A percentile compares a stretch with the other conserved stretches of the same genome.
Conservation (phyloP, 768 basidiomycete species). For the Agrocybe praecox region DNA sequence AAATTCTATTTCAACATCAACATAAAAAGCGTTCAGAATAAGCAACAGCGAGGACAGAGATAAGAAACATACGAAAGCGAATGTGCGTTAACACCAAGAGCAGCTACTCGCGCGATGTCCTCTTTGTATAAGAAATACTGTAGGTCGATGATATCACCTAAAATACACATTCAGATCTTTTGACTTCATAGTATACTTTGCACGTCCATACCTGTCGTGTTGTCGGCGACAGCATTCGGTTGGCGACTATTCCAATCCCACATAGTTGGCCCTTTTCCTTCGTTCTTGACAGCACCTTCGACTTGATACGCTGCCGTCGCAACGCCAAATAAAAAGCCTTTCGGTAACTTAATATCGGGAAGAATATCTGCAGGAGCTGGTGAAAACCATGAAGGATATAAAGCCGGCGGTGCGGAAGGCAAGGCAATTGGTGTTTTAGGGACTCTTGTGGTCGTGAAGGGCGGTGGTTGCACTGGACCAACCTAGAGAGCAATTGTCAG, state of each 20-base stretch:
- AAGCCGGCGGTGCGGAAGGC: slow-evolving; percentile 44
- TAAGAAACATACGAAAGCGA: slow-evolving; percentile 45
- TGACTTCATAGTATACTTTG: neutral
- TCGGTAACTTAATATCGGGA: slow-evolving; percentile 45
- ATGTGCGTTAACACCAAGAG: slow-evolving; percentile 53
- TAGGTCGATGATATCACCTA: slow-evolving; percentile 50
- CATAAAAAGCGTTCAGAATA: neutral
- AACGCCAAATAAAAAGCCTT: slow-evolving; percentile 52
- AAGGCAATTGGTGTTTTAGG: slow-evolving; percentile 37
- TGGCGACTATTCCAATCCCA: slow-evolving; percentile 55
- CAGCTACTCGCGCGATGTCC: slow-evolving; percentile 49
- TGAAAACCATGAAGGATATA: slow-evolving; percentile 50
- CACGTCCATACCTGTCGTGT: slow-evolving; percentile 39
- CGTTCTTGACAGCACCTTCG: slow-evolving; percentile 52
- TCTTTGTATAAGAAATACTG: slow-evolving; percentile 58
- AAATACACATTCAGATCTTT: no score
- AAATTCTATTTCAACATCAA: slow-evolving; percentile 33
- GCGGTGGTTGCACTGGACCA: slow-evolving; percentile 43
- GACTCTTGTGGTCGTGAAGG: slow-evolving; percentile 46
- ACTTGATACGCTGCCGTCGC: slow-evolving; percentile 57
- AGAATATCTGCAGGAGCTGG: slow-evolving; percentile 45
- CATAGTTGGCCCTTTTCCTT: slow-evolving; percentile 48
- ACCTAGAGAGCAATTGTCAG: slow-evolving; percentile 27
- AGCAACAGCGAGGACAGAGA: neutral
- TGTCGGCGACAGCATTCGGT: slow-evolving; percentile 41